Percentiles rank a stretch among this genome's conserved stretches.
phyloP scores from a whole-genome alignment of 768 basidiomycete species.

The Asterophora parasitica region DNA sequence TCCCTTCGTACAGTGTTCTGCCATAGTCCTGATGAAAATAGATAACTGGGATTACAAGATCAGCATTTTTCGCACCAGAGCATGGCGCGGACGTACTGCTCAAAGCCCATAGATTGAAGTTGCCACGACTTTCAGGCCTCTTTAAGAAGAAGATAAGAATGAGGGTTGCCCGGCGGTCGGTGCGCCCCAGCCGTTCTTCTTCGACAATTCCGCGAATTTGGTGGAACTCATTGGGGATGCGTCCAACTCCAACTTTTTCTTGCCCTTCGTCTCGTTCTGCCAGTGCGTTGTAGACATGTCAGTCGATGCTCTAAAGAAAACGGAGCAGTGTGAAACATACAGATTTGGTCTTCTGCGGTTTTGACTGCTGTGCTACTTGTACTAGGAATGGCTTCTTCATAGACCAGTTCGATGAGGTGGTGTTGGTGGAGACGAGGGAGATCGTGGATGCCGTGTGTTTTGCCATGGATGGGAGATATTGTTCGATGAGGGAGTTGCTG shows the following conservation, averaged over 20 bases:
- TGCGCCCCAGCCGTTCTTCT: slow-evolving; percentile 20
- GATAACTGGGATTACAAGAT: no score
- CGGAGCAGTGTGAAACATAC: background rate
- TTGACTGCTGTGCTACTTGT: background rate
- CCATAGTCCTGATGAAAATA: no score
- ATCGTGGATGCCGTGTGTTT: slow-evolving; percentile 13
- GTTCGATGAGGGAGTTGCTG: background rate
- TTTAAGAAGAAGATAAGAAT: no score
- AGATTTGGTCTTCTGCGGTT: slow-evolving; percentile 1
- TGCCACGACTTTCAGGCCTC: no score
- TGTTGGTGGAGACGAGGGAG: slow-evolving; percentile 11
- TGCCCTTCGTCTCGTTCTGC: background rate
- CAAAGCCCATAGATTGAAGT: background rate
- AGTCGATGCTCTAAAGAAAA: background rate
- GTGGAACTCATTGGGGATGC: slow-evolving; percentile 10
- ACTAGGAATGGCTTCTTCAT: background rate
- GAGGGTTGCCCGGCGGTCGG: slow-evolving; percentile 19
- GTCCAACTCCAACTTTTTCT: no score
- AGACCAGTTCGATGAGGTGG: slow-evolving; percentile 1
- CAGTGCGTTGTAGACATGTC: background rate
- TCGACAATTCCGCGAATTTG: slow-evolving; percentile 16
- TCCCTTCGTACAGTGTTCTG: no score
- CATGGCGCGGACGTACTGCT: background rate
- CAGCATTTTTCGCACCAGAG: no score
- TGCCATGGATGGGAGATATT: no score